phyloP scores from a whole-genome alignment of 768 basidiomycete species.

The Coprinopsis cinerea region DNA sequence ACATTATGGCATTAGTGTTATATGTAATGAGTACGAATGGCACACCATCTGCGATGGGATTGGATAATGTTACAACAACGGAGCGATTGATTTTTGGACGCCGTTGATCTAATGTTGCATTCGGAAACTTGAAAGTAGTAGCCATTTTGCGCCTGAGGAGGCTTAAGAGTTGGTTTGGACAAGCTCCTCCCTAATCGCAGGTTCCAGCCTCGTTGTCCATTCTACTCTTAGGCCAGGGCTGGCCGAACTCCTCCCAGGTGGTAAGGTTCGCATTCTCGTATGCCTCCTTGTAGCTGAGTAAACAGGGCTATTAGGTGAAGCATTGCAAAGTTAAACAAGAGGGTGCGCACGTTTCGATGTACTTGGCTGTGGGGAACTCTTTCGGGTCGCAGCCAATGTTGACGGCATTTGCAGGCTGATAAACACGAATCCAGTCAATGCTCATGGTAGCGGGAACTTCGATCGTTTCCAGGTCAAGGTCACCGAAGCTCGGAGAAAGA shows the following conservation, averaged over 20 bases:
- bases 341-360: conserved; percentile 54
- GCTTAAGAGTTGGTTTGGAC: too few species aligned
- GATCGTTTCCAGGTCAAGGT: conserved; percentile 46
- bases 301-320: not conserved
- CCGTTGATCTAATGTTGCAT: too few species aligned
- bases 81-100: too few species aligned
- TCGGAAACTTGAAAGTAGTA: too few species aligned
- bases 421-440: conserved; percentile 76
- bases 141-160: too few species aligned
- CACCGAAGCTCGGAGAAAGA: conserved; percentile 59
- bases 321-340: not conserved
- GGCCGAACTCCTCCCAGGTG: conserved; percentile 37
- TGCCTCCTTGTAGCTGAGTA: conserved; percentile 46
- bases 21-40: too few species aligned
- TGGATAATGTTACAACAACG: too few species aligned
- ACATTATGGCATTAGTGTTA: too few species aligned
- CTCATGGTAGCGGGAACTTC: conserved; percentile 52
- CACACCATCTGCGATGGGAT: too few species aligned
- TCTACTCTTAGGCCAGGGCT: conserved; percentile 52
- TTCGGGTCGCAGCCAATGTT: conserved; percentile 63
- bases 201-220: conserved; percentile 9
- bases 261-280: conserved; percentile 57
- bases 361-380: conserved; percentile 60
- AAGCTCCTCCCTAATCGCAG: not conserved
- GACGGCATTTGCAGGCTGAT: conserved; percentile 40